Evolutionary conservation across 2,329 filamentous ascomycete genomes (phyloP), one percentile per base, ranked within the genome.

Genomic region (Pleomassaria siparia): DNA sequence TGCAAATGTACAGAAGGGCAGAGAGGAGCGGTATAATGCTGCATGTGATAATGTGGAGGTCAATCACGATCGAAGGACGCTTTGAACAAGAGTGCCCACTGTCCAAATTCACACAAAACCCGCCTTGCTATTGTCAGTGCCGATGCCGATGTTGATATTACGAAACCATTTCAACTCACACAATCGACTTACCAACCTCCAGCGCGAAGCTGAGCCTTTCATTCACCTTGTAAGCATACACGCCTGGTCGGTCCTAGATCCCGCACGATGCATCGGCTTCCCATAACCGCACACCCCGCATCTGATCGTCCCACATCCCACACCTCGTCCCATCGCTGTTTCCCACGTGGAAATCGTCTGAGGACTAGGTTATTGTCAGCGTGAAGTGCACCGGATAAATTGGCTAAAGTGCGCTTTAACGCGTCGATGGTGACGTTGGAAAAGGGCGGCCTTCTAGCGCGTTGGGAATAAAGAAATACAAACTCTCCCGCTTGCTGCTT

Each of bases 251-350:
- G 35, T 18, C 4, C 21, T 40, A 20, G 20, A 32, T 8, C 9
- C 11, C 15, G 7, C n/a, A n/a, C n/a, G n/a, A n/a, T n/a, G n/a
- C 16, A 45, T 54, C 56, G 53, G 54, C 53, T 56, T 56, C 43
- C 56, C 58, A 36, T 48, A 60, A 58, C 41, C 42, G 50, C 46
- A 29, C 50, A 49, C 52, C 57, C 55, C 57, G 53, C 54, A 57
- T 40, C 33, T 15, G 10, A 11, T 10, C 32, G 9, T 16, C 11
- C 4, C 30, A 13, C 13, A n/a, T n/a, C n/a, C n/a, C n/a, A n/a
- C 22, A 16, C 4, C 28, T 15, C n/a, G n/a, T n/a, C n/a, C 24
- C 16, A 41, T 15, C 24, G 11, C 24, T 43, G 33, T 26, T 41
- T 21, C 44, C 42, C 43, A 59, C 50, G 52, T 56, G 56, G 50